Conservation (phyloP, 176 grass and related monocot genomes). For the Zoysia japonica region DNA sequence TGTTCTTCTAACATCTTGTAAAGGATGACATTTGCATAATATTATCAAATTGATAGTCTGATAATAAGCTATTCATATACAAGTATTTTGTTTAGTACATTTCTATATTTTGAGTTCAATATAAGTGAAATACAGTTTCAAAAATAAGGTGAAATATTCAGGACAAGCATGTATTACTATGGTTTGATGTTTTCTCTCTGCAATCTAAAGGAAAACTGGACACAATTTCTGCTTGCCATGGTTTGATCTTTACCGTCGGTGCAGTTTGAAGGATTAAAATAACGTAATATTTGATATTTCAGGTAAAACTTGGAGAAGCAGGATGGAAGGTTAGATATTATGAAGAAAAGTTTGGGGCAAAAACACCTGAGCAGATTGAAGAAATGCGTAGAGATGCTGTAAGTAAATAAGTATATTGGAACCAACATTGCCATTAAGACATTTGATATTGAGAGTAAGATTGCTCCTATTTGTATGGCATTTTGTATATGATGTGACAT, state of each 20-base stretch:
- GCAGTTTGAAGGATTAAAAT: conserved; percentile 53
- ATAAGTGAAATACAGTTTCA: background rate
- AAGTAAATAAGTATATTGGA: conserved; percentile 59
- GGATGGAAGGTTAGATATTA: conserved; percentile 99
- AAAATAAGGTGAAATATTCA: background rate
- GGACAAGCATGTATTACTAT: background rate
- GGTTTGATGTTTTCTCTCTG: conserved; percentile 24
- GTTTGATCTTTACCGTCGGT: conserved; percentile 22
- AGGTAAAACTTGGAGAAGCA: conserved; percentile 89
- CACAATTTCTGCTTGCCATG: background rate
- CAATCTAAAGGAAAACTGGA: background rate
- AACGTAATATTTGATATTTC: conserved; percentile 9
- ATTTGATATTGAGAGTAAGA: conserved; percentile 14
- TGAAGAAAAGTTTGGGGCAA: conserved; percentile 87
- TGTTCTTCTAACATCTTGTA: background rate
- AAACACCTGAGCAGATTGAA: conserved; percentile 73
- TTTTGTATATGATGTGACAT: conserved; percentile 21
- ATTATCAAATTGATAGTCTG: background rate
- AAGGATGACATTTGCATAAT: background rate
- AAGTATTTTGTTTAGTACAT: background rate
- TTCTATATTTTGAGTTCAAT: conserved; percentile 5
- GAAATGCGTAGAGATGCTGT: conserved; percentile 84
- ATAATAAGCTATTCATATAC: conserved; percentile 1
- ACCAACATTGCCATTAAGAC: conserved; percentile 5
- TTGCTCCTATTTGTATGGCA: background rate